These are phyloP conservation scores for Fusarium pilosicola DNA, from an alignment of 2,329 filamentous ascomycete species.

Conservation along the genomic window DNA sequence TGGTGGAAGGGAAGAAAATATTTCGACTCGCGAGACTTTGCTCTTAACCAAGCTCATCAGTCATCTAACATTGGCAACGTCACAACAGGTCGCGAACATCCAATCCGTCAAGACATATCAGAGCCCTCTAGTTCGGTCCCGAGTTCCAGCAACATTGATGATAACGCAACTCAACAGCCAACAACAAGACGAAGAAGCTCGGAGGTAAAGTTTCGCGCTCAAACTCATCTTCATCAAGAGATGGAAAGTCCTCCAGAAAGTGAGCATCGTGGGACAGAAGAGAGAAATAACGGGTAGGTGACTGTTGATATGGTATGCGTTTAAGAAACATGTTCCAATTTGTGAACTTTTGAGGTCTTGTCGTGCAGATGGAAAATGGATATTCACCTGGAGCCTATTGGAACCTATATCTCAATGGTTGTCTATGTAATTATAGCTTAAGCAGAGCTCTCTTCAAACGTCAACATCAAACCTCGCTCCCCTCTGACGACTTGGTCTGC, in stretches of 20 bases:
- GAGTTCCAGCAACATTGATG: constrained; percentile 25
- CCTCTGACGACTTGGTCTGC: rapidly evolving
- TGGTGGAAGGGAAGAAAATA: constrained; percentile 18
- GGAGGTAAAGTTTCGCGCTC: not conserved
- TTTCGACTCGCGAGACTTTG: constrained; percentile 38
- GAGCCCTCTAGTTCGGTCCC: constrained; percentile 21
- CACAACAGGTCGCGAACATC: constrained; percentile 29
- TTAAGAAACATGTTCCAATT: too few relatives aligned
- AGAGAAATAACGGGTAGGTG: not conserved
- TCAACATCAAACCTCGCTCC: not conserved
- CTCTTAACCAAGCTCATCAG: constrained; percentile 28
- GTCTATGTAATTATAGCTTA: not conserved
- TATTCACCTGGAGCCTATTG: not conserved
- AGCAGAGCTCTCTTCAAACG: not conserved
- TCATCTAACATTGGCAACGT: constrained; percentile 29
- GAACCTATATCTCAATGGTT: not conserved
- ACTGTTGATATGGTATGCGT: not conserved
- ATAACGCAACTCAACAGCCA: not conserved
- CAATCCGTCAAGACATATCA: constrained; percentile 22
- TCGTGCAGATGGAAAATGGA: not conserved
- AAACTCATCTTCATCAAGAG: constrained; percentile 10
- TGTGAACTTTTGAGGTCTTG: too few relatives aligned
- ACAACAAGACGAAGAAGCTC: not conserved
- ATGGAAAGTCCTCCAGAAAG: not conserved
- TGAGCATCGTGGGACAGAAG: not conserved